These are phyloP conservation scores for Nyssa sinensis DNA, from an alignment of 148 eudicot genomes.

Conservation along the genomic window DNA sequence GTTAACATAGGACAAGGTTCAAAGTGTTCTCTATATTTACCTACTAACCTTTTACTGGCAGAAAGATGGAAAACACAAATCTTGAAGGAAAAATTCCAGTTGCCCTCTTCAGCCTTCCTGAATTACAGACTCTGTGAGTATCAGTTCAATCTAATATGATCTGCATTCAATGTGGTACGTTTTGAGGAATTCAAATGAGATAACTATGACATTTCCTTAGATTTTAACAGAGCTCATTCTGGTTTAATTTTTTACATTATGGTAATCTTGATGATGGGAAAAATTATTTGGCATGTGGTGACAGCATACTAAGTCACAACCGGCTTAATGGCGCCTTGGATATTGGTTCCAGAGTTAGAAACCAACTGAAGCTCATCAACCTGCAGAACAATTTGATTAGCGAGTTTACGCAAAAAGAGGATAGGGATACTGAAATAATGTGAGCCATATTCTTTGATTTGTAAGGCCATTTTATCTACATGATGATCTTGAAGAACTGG, in stretches of 20 bases:
- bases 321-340: slow-evolving; percentile 36
- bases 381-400: slow-evolving; percentile 36
- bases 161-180: not conserved
- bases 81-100: slow-evolving; percentile 31
- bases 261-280: not conserved
- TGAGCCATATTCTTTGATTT: slow-evolving; percentile 16
- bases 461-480: not conserved
- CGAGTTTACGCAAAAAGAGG: slow-evolving; percentile 9
- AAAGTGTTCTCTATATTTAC: not conserved
- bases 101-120: slow-evolving; percentile 29
- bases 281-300: not conserved
- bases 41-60: slow-evolving; percentile 15
- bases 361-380: slow-evolving; percentile 45
- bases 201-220: not conserved
- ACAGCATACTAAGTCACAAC: slow-evolving; percentile 43
- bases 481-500: not conserved
- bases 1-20: not conserved
- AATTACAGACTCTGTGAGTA: slow-evolving; percentile 36
- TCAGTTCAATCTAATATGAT: not conserved
- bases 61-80: slow-evolving; percentile 37
- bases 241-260: not conserved
- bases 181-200: not conserved
- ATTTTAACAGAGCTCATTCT: not conserved
- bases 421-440: slow-evolving; percentile 30
- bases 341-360: slow-evolving; percentile 32